These are phyloP conservation scores for Boletus semigastroideus DNA, from an alignment of 1,284 basidiomycete genomes.

Conservation along the genomic window DNA sequence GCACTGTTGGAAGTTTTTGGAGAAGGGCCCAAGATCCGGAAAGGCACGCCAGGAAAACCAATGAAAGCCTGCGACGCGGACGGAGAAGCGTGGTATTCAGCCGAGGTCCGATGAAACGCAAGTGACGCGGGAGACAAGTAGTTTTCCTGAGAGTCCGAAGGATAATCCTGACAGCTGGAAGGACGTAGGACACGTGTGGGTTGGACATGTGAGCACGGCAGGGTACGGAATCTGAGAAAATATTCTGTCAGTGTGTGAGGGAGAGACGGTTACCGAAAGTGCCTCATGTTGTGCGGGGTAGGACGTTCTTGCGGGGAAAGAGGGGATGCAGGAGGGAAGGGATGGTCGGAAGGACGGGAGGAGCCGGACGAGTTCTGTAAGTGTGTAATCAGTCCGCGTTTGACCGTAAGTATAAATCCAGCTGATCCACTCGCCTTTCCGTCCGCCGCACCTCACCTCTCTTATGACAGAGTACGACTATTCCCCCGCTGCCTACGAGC, in stretches of 20 bases:
- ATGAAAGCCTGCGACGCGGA: constrained; percentile 4
- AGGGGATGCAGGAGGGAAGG: constrained; percentile 7
- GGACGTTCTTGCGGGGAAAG: constrained; percentile 22
- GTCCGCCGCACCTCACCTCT: constrained; percentile 6
- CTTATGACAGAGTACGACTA: constrained; percentile 61
- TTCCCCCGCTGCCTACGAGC: constrained; percentile 50
- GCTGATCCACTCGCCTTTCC: constrained; percentile 4
- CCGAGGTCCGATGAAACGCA: constrained; percentile 5
- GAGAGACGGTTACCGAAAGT: not conserved
- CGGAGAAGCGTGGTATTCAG: constrained; percentile 3
- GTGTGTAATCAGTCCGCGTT: no score
- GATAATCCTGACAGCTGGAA: not conserved
- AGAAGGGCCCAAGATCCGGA: constrained; percentile 10
- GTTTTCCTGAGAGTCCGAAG: not conserved
- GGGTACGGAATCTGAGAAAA: constrained; percentile 1
- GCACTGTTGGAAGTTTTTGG: not conserved
- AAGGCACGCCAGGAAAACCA: not conserved
- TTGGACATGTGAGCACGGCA: constrained; percentile 1
- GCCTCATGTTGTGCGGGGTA: constrained; percentile 28
- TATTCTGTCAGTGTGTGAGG: constrained; percentile 1
- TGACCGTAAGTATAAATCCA: constrained; percentile 13
- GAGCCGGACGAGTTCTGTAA: not conserved
- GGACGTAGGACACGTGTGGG: not conserved
- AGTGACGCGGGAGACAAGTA: constrained; percentile 2
- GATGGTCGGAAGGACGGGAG: not conserved